These are phyloP conservation scores for Ascochyta rabiei DNA, from an alignment of 2,329 filamentous ascomycete species.

Conservation along the genomic window DNA sequence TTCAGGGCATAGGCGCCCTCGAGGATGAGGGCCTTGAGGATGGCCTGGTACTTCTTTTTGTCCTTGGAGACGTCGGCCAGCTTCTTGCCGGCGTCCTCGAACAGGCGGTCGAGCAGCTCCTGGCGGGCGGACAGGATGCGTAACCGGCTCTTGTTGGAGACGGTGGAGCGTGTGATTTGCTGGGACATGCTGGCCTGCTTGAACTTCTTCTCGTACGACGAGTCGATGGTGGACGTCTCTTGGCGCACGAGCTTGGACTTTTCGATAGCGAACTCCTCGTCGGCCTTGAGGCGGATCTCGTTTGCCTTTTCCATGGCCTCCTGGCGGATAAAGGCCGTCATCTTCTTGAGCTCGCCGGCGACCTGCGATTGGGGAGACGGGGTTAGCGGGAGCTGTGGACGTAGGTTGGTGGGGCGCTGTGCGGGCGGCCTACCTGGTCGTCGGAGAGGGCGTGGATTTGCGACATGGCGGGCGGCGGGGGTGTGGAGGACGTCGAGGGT, in stretches of 20 bases:
- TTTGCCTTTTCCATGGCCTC: constrained; percentile 96
- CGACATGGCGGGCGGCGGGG: constrained; percentile 72
- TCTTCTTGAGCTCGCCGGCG: constrained; percentile 98
- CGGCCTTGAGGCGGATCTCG: constrained; percentile 97
- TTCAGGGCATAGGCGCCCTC: constrained; percentile 89
- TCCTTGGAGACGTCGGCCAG: constrained; percentile 71
- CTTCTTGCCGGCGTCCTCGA: constrained; percentile 77
- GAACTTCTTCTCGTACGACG: constrained; percentile 96
- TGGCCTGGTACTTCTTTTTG: constrained; percentile 73
- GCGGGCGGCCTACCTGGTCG: constrained; percentile 74
- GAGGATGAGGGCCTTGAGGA: constrained; percentile 81
- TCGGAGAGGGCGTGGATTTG: constrained; percentile 94
- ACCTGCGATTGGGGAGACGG: constrained; percentile 65
- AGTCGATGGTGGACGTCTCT: constrained; percentile 92
- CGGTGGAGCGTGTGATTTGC: constrained; percentile 96
- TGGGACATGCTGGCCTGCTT: constrained; percentile 98
- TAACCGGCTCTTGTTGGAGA: constrained; percentile 94
- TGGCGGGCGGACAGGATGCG: constrained; percentile 86
- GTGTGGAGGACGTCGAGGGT: constrained; percentile 11
- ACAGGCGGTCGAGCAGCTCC: constrained; percentile 88
- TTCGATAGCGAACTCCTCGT: constrained; percentile 98
- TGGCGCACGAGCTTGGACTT: constrained; percentile 98
- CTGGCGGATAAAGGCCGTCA: constrained; percentile 99
- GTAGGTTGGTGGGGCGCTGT: constrained; percentile 32
- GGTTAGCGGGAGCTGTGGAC: constrained; percentile 40